Conservation (phyloP, 169 alveolate species). For the Cystoisospora suis region DNA sequence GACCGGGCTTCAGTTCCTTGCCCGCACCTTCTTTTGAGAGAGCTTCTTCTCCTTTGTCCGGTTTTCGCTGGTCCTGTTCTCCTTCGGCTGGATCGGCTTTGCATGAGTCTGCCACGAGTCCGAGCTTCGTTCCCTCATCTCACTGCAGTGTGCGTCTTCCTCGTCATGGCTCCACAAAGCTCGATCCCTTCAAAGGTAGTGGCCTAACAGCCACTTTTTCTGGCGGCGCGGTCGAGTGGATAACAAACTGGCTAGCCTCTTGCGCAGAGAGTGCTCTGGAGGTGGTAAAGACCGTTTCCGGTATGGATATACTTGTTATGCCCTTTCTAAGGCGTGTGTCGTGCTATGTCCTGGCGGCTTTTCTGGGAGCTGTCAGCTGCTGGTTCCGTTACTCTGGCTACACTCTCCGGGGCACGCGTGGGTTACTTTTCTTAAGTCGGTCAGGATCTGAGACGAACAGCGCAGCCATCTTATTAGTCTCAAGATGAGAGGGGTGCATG, state of each 20-base stretch:
- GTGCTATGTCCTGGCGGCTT: background rate
- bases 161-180: no score
- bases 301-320: background rate
- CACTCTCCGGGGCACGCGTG: background rate
- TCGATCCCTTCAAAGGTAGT: background rate
- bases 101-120: no score
- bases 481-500: no score
- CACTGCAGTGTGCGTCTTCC: no score
- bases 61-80: no score
- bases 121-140: no score
- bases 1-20: no score
- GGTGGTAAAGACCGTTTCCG: background rate
- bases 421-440: background rate
- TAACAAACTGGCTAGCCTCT: background rate
- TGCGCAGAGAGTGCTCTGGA: background rate
- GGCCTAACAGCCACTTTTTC: background rate
- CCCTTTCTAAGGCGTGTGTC: background rate
- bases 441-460: background rate
- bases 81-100: no score
- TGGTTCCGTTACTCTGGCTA: background rate
- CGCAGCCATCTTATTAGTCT: no score
- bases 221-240: constrained; percentile 15
- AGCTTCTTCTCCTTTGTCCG: no score
- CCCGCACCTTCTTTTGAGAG: no score
- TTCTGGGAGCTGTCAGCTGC: background rate